Evolutionary conservation across 1,139 yeast genomes (phyloP), one percentile per base, ranked within the genome.

Genomic region (Kodamaea plutei): DNA sequence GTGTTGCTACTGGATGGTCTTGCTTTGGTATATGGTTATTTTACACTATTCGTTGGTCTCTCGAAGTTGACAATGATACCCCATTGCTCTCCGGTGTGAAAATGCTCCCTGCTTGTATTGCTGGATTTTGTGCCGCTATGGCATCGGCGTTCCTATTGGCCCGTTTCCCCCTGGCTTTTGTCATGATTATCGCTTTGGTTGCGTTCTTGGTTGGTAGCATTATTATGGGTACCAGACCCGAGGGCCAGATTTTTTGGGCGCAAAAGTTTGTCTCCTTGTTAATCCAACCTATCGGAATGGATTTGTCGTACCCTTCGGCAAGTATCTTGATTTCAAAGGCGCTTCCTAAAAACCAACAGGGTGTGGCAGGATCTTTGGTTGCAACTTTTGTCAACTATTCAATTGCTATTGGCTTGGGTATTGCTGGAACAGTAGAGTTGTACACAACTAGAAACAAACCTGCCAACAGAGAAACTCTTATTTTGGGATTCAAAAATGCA

Each of bases 291-390:
- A 65, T 70, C 42, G 84, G 81, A 0, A 76, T 79, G 80, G 84
- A 79, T 47, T 66, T 73, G 61, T 73, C 79, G 30, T 78, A 77
- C 50, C 84, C 85, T 0, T 74, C 84, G 0, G 80, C 73, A 2
- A 66, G 76, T 7, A 60, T 78, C 33, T 56, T 77, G 23, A 53
- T 79, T 20, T 62, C 74, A 22, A 57, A 67, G 28, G 54, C 64
- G n/a, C 60, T 79, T 19, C 81, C 83, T 0, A 52, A 58, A 26
- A 54, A 66, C 14, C 68, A 72, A 37, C 85, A 79, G 47, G 87
- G 85, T 4, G 63, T 76, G 32, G 82, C 84, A 0, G 85, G 80
- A 0, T 74, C 84, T 0, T 57, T 79, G 34, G 76, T 79, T 2
- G 67, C 76, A 4, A 76, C 84, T 0, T 65, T 70, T 31, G 77